phyloP scores from a whole-genome alignment of 1,284 basidiomycete species.

The Polyporus tsugae region DNA sequence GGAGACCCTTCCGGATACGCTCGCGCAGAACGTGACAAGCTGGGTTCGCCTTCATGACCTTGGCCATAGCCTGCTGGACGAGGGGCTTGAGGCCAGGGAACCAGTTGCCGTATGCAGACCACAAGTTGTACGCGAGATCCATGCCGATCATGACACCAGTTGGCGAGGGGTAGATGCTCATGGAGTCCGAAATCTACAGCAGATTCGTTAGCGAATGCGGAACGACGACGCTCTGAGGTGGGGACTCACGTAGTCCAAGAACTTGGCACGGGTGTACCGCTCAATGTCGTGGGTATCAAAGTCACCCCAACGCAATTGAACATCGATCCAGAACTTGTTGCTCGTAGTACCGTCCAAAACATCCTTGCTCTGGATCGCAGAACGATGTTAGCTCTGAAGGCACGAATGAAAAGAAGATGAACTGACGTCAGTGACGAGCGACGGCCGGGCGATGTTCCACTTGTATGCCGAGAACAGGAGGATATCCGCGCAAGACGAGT shows the following conservation, averaged over 20 bases:
- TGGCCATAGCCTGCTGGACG: constrained; percentile 98
- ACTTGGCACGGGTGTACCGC: constrained; percentile 97
- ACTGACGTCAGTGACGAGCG: constrained; percentile 91
- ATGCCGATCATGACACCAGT: constrained; percentile 99
- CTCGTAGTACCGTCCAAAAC: constrained; percentile 96
- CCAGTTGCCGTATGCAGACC: constrained; percentile 99
- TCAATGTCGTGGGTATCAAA: constrained; percentile 99
- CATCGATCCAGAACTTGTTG: constrained; percentile 99
- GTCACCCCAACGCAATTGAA: constrained; percentile 98
- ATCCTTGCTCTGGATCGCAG: constrained; percentile 78
- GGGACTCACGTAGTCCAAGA: constrained; percentile 86
- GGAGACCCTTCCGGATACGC: constrained; percentile 98
- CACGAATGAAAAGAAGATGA: neutral
- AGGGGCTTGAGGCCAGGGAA: constrained; percentile 99
- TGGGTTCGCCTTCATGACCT: constrained; percentile 99
- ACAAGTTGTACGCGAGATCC: constrained; percentile 97
- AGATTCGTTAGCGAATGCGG: constrained; percentile 10
- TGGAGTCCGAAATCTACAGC: constrained; percentile 85
- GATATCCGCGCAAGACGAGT: constrained; percentile 96
- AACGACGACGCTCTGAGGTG: neutral
- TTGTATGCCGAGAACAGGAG: constrained; percentile 97
- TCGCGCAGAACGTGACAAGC: constrained; percentile 98
- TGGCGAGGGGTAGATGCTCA: constrained; percentile 98
- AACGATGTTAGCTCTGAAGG: neutral
- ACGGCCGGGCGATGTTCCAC: constrained; percentile 98